Evolutionary conservation across 1,139 yeast genomes (phyloP).

Genomic region (Blastobotrys serpentis): DNA sequence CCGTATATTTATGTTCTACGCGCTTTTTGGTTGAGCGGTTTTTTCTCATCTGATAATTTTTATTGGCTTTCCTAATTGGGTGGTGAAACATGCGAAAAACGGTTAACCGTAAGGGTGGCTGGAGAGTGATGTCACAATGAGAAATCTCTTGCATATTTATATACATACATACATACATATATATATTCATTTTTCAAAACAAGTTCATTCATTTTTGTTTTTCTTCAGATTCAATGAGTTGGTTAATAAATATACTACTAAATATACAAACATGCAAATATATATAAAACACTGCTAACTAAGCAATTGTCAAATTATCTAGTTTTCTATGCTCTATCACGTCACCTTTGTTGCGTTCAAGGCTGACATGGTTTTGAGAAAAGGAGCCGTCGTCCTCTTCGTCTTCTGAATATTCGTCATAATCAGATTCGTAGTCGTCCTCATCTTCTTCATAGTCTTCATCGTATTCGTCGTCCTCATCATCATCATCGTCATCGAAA

Average conservation of each 20-base stretch:
- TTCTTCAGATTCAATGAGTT: neutral
- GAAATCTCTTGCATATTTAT: no score
- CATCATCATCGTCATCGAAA: conserved; percentile 27
- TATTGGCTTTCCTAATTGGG: neutral
- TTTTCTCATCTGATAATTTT: conserved; percentile 3
- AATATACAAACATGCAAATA: neutral
- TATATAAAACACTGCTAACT: neutral
- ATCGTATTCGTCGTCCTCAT: conserved; percentile 35
- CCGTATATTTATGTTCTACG: neutral
- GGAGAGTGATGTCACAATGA: neutral
- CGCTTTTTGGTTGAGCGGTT: neutral
- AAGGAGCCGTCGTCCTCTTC: conserved; percentile 33
- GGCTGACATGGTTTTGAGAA: neutral
- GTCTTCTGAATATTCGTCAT: conserved; percentile 30
- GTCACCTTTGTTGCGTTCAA: neutral
- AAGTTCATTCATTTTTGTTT: neutral
- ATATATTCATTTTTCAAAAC: no score
- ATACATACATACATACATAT: no score
- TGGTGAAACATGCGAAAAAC: neutral
- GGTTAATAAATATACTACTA: neutral
- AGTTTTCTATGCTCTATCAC: conserved; percentile 3
- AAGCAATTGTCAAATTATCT: neutral
- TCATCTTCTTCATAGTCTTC: conserved; percentile 39
- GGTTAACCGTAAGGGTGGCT: neutral
- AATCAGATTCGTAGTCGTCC: conserved; percentile 37